Evolutionary conservation across 2,329 filamentous ascomycete species (phyloP).

Genomic region (Thermothelomyces thermophilus): DNA sequence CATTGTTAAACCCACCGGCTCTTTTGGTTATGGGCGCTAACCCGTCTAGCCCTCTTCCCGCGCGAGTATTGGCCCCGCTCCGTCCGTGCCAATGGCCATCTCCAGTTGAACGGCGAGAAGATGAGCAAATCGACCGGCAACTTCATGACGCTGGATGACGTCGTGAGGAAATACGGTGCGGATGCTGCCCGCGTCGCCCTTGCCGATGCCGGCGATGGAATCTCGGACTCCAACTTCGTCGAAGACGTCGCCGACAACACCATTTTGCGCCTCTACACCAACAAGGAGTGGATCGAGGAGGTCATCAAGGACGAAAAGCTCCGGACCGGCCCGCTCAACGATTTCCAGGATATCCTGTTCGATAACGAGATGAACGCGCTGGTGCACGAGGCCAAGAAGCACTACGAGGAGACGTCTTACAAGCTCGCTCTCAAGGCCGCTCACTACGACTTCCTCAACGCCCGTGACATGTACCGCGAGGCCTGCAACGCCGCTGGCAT

Average conservation of each 20-base stretch:
- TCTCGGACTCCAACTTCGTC: slow-evolving; percentile 95
- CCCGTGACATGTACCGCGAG: slow-evolving; percentile 79
- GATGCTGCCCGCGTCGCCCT: slow-evolving; percentile 85
- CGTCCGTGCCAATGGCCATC: slow-evolving; percentile 84
- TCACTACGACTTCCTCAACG: slow-evolving; percentile 84
- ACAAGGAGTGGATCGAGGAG: slow-evolving; percentile 89
- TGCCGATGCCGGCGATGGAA: slow-evolving; percentile 88
- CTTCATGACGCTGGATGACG: slow-evolving; percentile 84
- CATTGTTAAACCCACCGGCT: too few relatives aligned
- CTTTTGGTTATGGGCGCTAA: neutral
- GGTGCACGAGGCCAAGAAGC: slow-evolving; percentile 68
- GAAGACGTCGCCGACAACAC: slow-evolving; percentile 89
- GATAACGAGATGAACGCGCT: slow-evolving; percentile 86
- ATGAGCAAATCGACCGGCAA: slow-evolving; percentile 98
- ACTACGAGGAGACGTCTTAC: slow-evolving; percentile 76
- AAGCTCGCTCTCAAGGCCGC: slow-evolving; percentile 80
- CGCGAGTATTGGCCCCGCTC: slow-evolving; percentile 82
- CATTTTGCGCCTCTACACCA: slow-evolving; percentile 72
- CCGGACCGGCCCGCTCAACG: slow-evolving; percentile 66
- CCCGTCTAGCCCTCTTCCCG: slow-evolving; percentile 59
- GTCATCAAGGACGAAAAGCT: slow-evolving; percentile 64
- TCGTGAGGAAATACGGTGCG: slow-evolving; percentile 87
- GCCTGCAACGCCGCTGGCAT: slow-evolving; percentile 67
- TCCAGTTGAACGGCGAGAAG: slow-evolving; percentile 94
- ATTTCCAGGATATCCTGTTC: slow-evolving; percentile 83